These are phyloP conservation scores for Saccharomyces mikatae DNA, from an alignment of 805 yeast species.

Conservation along the genomic window DNA sequence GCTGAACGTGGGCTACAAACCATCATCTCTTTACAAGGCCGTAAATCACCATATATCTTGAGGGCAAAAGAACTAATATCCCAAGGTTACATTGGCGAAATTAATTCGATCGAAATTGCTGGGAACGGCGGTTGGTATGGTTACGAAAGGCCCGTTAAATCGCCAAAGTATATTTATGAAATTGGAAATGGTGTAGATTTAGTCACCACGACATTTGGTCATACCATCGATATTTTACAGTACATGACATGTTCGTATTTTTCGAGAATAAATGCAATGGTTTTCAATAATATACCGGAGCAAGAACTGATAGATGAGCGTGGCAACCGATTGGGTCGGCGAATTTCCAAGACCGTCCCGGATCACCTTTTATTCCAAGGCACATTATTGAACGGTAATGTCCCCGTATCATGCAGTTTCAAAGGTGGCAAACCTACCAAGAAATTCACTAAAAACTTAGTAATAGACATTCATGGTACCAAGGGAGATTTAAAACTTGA, in stretches of 20 bases:
- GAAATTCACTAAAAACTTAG: conserved; percentile 27
- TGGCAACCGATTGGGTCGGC: conserved; percentile 16
- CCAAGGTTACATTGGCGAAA: conserved; percentile 26
- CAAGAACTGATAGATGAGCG: conserved; percentile 24
- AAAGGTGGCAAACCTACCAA: conserved; percentile 30
- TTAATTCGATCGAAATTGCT: conserved; percentile 26
- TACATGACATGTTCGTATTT: conserved; percentile 28
- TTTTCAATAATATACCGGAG: conserved; percentile 25
- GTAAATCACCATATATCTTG: conserved; percentile 26
- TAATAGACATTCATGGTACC: conserved; percentile 30
- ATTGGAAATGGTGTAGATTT: conserved; percentile 23
- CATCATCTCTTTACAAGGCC: conserved; percentile 25
- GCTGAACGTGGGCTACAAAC: conserved; percentile 23
- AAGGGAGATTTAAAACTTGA: conserved; percentile 28
- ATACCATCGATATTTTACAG: conserved; percentile 26
- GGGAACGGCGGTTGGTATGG: conserved; percentile 30
- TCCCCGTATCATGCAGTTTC: conserved; percentile 26
- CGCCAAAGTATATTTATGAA: conserved; percentile 23
- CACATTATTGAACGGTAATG: conserved; percentile 20
- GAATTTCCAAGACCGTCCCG: conserved; percentile 22
- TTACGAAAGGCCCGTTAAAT: conserved; percentile 22
- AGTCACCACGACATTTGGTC: conserved; percentile 26
- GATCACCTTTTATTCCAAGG: conserved; percentile 29
- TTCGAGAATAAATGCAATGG: conserved; percentile 21
- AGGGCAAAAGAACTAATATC: conserved; percentile 26